Conservation (phyloP, 768 basidiomycete genomes). For the Jaapia argillacea region DNA sequence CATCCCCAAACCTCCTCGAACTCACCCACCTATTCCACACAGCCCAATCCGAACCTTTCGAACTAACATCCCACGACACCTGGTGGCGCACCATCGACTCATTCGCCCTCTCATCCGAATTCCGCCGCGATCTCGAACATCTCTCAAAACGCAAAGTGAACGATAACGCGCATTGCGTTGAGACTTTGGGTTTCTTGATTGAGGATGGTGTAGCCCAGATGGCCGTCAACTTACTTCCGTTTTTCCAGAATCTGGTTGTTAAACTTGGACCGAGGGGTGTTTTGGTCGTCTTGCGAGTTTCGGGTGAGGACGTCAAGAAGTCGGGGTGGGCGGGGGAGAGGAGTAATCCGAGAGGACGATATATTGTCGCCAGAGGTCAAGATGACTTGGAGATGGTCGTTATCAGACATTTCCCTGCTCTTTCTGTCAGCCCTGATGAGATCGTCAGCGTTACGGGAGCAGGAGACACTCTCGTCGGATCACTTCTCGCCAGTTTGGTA, state of each 20-base stretch:
- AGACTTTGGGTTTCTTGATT: slow-evolving; percentile 52
- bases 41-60: slow-evolving; percentile 31
- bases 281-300: slow-evolving; percentile 48
- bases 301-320: slow-evolving; percentile 26
- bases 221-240: slow-evolving; percentile 74
- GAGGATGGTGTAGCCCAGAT: slow-evolving; percentile 68
- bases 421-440: slow-evolving; percentile 21
- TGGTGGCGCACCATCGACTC: slow-evolving; percentile 64
- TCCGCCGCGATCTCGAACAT: slow-evolving; percentile 54
- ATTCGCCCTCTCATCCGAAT: slow-evolving; percentile 57
- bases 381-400: slow-evolving; percentile 40
- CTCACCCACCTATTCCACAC: slow-evolving; percentile 48
- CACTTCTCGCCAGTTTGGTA: slow-evolving; percentile 57
- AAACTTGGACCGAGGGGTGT: slow-evolving; percentile 75
- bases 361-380: slow-evolving; percentile 40
- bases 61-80: slow-evolving; percentile 37
- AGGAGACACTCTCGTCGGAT: slow-evolving; percentile 85
- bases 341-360: slow-evolving; percentile 36
- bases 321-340: slow-evolving; percentile 43
- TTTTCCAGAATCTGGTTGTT: slow-evolving; percentile 75
- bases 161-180: slow-evolving; percentile 27
- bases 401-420: slow-evolving; percentile 66
- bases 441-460: slow-evolving; percentile 80
- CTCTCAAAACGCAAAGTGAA: slow-evolving; percentile 38
- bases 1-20: slow-evolving; percentile 83